Base-by-base conservation (phyloP, 768 basidiomycete species). In the Tricholoma terreum region DNA sequence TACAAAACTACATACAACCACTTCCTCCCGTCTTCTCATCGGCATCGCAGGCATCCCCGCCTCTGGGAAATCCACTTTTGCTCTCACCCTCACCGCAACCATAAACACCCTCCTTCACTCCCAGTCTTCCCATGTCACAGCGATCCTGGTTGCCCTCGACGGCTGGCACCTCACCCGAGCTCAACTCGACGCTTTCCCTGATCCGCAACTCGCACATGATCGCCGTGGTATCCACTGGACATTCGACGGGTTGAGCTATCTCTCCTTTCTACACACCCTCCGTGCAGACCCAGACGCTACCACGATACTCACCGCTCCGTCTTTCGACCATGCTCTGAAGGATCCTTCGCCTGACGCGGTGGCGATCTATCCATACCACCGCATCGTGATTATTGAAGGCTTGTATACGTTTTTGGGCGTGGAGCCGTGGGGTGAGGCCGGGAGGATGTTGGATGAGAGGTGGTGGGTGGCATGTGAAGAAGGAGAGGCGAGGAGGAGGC, bases 141-240 rank as follows among this genome's bases (percentile, higher is more conserved):
- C 86, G 4, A 77, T 89, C 31, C 80, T 92, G 42, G 82, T 97
- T 9, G 84, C 89, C 6, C 76, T 94, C 36, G 95, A 98, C 67
- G 95, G 96, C 10, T 98, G 94, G 93, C 95, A 98, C 69, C 78
- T 89, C 58, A 82, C 90, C 15, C 84, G 92, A 21, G 81, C 84
- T 4, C 84, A 90, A 61, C 82, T 98, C 24, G 91, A 91, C 64
- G 66, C 73, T 19, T 81, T 94, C 67, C 83, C 84, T 12, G 85
- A 97, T 68, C 87, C 94, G 0, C 77, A 80, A 52, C 80, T 85
- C 38, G 93, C 94, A 0, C 84, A 89, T 62, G 87, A 87, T 80
- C 56, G 92, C 46, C 83, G 94, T 19, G 95, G 95, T 2, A 86
- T 80, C 12, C 90, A 94, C 62, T 96, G 93, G 89, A 97, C 94